A percentile compares a stretch with the other conserved stretches of the same genome.
phyloP scores from a whole-genome alignment of 2,329 filamentous ascomycete genomes.

The Annulohypoxylon truncatum region DNA sequence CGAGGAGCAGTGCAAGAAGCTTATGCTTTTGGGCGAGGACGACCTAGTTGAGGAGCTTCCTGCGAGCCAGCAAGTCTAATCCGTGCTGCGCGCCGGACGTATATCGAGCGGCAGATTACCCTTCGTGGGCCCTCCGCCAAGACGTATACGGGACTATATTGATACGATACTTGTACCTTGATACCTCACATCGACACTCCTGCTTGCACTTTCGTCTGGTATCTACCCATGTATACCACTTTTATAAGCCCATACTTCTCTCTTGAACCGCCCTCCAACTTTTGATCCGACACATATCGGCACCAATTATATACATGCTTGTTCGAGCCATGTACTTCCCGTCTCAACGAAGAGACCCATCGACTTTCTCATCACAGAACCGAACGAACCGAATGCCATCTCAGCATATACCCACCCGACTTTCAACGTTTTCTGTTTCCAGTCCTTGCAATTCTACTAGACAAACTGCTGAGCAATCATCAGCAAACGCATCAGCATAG shows the following conservation, averaged over 20 bases:
- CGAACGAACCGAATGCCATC: too few species aligned
- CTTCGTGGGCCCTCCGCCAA: slow-evolving; percentile 5
- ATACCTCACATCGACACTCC: background rate
- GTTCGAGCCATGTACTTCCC: background rate
- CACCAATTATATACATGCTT: background rate
- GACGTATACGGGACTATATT: background rate
- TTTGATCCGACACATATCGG: background rate
- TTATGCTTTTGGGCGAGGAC: slow-evolving; percentile 48
- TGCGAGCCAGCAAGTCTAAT: slow-evolving; percentile 1
- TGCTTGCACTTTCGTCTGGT: background rate
- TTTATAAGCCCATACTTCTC: background rate
- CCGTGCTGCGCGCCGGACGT: background rate
- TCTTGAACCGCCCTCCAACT: background rate
- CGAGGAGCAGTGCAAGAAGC: slow-evolving; percentile 49
- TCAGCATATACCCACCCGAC: background rate
- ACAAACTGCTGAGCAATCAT: too few species aligned
- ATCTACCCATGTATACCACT: background rate
- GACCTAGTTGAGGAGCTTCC: slow-evolving; percentile 3
- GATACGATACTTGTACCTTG: background rate
- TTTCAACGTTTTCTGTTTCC: background rate
- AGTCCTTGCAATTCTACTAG: too few species aligned
- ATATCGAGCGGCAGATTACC: slow-evolving; percentile 6
- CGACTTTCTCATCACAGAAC: background rate
- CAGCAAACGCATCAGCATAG: background rate
- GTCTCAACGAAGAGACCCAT: background rate